These are phyloP conservation scores for Hymenoscyphus repandus DNA, from an alignment of 2,329 filamentous ascomycete genomes.

Conservation along the genomic window DNA sequence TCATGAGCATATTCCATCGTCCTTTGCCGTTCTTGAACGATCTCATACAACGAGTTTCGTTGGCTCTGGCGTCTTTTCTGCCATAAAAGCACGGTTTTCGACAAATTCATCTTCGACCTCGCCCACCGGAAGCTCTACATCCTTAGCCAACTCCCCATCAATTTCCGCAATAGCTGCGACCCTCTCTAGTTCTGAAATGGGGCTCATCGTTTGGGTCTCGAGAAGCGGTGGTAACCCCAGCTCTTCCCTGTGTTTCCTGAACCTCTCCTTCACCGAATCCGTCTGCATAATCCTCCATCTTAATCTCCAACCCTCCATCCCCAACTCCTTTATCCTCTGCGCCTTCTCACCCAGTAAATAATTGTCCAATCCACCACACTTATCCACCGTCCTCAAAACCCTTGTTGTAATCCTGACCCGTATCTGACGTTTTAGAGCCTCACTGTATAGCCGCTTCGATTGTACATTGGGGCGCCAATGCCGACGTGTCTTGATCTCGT, in stretches of 20 bases:
- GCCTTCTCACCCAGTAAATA: constrained; percentile 82
- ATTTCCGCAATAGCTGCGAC: not conserved
- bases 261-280: constrained; percentile 57
- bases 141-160: not conserved
- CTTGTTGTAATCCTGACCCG: constrained; percentile 64
- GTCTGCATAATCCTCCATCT: constrained; percentile 88
- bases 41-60: too few species aligned
- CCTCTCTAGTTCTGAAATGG: not conserved
- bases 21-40: too few species aligned
- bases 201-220: too few species aligned
- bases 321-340: constrained; percentile 75
- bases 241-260: constrained; percentile 57
- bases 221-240: constrained; percentile 50
- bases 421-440: constrained; percentile 55
- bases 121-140: not conserved
- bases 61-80: too few species aligned
- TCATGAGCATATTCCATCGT: too few species aligned
- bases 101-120: not conserved
- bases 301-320: constrained; percentile 83
- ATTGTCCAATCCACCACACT: constrained; percentile 82
- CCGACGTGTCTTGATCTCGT: constrained; percentile 65
- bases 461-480: constrained; percentile 67
- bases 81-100: too few species aligned
- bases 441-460: constrained; percentile 61
- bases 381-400: constrained; percentile 71